These are phyloP conservation scores for Geotrichum armillariae DNA, from an alignment of 1,139 yeast species.

Conservation along the genomic window DNA sequence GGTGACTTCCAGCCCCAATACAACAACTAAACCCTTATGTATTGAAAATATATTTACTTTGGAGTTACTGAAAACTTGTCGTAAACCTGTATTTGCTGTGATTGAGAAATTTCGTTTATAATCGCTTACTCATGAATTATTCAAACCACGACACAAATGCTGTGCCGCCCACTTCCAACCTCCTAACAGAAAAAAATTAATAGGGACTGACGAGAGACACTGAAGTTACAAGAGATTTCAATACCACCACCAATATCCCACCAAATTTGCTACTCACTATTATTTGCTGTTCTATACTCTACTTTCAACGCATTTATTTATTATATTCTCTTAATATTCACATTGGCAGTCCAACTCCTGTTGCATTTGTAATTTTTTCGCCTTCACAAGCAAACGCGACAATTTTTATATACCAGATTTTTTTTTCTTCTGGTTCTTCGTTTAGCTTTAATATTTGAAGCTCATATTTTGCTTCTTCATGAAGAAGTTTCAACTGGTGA, in stretches of 20 bases:
- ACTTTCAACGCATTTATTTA: too few species aligned
- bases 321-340: too few species aligned
- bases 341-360: neutral
- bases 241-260: neutral
- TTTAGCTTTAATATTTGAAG: too few species aligned
- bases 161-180: neutral
- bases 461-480: neutral
- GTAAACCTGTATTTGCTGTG: neutral
- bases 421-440: neutral
- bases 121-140: neutral
- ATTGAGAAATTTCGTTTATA: neutral
- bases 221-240: neutral
- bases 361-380: neutral
- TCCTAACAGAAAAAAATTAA: neutral
- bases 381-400: neutral
- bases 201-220: neutral
- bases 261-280: neutral
- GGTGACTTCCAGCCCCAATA: slow-evolving; percentile 38
- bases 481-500: neutral
- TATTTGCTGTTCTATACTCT: too few species aligned
- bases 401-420: neutral
- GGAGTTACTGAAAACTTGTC: neutral
- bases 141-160: neutral
- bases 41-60: slow-evolving; percentile 3
- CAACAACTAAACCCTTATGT: slow-evolving; percentile 25